These are phyloP conservation scores for Amanita molliuscula DNA, from an alignment of 768 basidiomycete genomes.

Conservation along the genomic window DNA sequence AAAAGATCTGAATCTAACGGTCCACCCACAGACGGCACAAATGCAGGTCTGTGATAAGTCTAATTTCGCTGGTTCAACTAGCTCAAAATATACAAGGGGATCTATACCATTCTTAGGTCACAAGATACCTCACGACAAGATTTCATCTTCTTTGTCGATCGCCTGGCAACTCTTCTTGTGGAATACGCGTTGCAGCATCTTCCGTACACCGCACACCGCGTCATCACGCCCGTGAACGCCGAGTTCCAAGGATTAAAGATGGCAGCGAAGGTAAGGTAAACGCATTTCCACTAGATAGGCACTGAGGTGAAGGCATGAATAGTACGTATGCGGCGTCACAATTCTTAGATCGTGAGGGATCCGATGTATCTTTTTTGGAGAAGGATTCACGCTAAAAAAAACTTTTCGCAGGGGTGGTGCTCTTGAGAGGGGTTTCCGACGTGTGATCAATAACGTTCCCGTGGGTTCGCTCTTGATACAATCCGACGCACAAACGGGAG, in stretches of 20 bases:
- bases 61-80: neutral
- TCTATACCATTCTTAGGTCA: slow-evolving; percentile 80
- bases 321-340: slow-evolving; percentile 82
- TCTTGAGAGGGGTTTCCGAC: slow-evolving; percentile 81
- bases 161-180: slow-evolving; percentile 74
- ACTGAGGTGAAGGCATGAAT: slow-evolving; percentile 3
- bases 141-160: slow-evolving; percentile 88
- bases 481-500: slow-evolving; percentile 73
- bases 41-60: slow-evolving; percentile 41
- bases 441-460: slow-evolving; percentile 78
- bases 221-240: slow-evolving; percentile 59
- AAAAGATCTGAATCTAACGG: slow-evolving; percentile 43
- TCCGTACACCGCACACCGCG: slow-evolving; percentile 51
- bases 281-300: neutral
- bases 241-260: slow-evolving; percentile 51
- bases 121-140: slow-evolving; percentile 63
- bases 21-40: slow-evolving; percentile 75
- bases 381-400: neutral
- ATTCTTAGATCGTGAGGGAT: slow-evolving; percentile 72
- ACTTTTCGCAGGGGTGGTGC: slow-evolving; percentile 61
- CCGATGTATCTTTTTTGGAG: slow-evolving; percentile 7
- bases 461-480: slow-evolving; percentile 90
- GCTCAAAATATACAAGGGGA: slow-evolving; percentile 44
- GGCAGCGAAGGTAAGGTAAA: slow-evolving; percentile 39
- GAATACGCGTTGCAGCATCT: slow-evolving; percentile 79